Conservation (phyloP, 1,284 basidiomycete species). For the Thelephora terrestris region DNA sequence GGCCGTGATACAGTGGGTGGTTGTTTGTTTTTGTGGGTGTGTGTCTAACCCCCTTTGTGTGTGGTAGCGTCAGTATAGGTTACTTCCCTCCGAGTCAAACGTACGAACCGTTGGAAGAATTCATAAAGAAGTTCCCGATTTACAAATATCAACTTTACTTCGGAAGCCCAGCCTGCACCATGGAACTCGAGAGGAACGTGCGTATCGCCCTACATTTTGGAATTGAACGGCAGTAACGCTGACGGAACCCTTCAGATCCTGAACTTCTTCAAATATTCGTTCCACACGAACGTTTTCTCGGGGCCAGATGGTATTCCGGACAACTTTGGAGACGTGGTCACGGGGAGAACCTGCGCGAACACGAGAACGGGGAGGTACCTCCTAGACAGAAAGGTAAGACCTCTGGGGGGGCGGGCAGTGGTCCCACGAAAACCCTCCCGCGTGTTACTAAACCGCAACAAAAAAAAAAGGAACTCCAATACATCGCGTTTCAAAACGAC, state of each 20-base stretch:
- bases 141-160: slow-evolving; percentile 59
- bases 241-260: not conserved
- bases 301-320: not conserved
- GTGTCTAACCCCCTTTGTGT: not conserved
- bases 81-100: slow-evolving; percentile 42
- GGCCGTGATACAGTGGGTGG: slow-evolving; percentile 45
- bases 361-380: too few relatives aligned
- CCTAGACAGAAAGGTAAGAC: too few relatives aligned
- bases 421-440: too few relatives aligned
- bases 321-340: too few relatives aligned
- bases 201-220: not conserved
- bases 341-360: too few relatives aligned
- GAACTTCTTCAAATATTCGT: not conserved
- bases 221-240: not conserved
- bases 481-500: slow-evolving; percentile 35
- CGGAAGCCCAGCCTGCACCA: slow-evolving; percentile 35
- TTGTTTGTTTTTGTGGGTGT: not conserved
- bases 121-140: slow-evolving; percentile 41
- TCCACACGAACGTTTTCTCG: too few relatives aligned
- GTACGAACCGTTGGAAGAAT: slow-evolving; percentile 38
- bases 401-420: too few relatives aligned
- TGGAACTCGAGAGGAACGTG: slow-evolving; percentile 33
- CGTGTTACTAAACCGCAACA: too few relatives aligned
- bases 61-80: slow-evolving; percentile 54
- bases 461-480: slow-evolving; percentile 37